Evolutionary conservation across 176 grass and related monocot species (phyloP).

Genomic region (Triticum monococcum): DNA sequence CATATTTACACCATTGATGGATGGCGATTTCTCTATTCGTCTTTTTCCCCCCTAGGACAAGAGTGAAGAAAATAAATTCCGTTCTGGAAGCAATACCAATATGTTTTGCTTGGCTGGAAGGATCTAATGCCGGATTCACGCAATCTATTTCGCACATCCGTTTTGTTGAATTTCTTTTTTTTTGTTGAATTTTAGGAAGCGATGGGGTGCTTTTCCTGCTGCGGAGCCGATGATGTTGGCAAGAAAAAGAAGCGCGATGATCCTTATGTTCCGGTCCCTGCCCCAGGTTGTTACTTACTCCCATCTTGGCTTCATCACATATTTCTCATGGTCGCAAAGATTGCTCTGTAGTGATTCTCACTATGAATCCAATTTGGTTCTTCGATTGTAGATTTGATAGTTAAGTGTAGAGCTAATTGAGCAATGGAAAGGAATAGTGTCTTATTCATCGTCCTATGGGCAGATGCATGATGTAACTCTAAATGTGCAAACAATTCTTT

Average conservation of each 20-base stretch:
- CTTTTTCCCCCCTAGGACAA: neutral
- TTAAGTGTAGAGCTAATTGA: neutral
- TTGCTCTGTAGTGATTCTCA: neutral
- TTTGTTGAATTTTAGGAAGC: neutral
- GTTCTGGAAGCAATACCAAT: neutral
- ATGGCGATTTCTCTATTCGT: neutral
- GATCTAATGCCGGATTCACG: neutral
- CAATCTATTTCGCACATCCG: neutral
- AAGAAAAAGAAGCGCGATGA: conserved; percentile 50
- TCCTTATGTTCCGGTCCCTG: conserved; percentile 22
- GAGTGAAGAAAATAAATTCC: neutral
- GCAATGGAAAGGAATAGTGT: neutral
- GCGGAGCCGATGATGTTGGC: conserved; percentile 35
- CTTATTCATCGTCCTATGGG: neutral
- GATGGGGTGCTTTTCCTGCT: conserved; percentile 59
- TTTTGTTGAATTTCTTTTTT: neutral
- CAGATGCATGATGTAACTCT: neutral
- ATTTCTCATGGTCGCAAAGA: neutral
- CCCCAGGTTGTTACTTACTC: conserved; percentile 20
- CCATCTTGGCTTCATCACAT: neutral
- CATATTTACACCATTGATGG: neutral
- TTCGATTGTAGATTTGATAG: neutral
- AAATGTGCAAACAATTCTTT: neutral
- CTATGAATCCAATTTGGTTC: neutral
- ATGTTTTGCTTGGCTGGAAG: neutral